Evolutionary conservation across 129 eudicot genomes (phyloP), one percentile per base, ranked within the genome.

Genomic region (Ambrosia artemisiifolia): DNA sequence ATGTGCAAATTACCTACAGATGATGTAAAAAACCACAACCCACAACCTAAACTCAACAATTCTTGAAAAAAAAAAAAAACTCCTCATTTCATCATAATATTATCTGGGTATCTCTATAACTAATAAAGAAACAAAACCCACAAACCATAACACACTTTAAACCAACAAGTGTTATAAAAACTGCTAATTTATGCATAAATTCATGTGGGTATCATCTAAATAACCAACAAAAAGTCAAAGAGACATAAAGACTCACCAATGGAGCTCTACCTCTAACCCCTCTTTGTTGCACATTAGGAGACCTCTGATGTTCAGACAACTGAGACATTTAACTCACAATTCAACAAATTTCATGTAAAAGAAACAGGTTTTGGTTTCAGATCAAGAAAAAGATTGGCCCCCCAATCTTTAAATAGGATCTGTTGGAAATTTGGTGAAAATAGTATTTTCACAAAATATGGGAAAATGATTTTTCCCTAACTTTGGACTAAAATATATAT

Each of bases 231-330:
- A 67, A 14, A 54, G 65, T 70, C 78, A 79, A 81, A 72, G 43
- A 36, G 76, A 33, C 55, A 40, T 54, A 18, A 36, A 68, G 71
- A n/a, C 92, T 87, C 75, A 94, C 98, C 89, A 94, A 76, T 62
- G 98, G 96, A 84, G 98, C 87, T 76, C 90, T 96, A 85, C 87
- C 82, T 77, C 98, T 81, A 81, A 83, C 83, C 70, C 88, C 88
- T 75, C 96, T 87, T 17, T 74, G 84, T 3, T 78, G 84, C 51
- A 61, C 95, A 89, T 85, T 85, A 49, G 96, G 91, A 56, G 96
- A 88, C 79, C 73, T 65, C 33, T 76, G 46, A 2, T 85, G 82
- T 79, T 89, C 92, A 87, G 78, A 81, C 53, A 91, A 79, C 60
- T 85, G 88, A 67, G 89, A 88, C 98, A 93, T 92, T 68, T 71